Conservation (phyloP, 257 asterid genomes). For the Cinchona pubescens region DNA sequence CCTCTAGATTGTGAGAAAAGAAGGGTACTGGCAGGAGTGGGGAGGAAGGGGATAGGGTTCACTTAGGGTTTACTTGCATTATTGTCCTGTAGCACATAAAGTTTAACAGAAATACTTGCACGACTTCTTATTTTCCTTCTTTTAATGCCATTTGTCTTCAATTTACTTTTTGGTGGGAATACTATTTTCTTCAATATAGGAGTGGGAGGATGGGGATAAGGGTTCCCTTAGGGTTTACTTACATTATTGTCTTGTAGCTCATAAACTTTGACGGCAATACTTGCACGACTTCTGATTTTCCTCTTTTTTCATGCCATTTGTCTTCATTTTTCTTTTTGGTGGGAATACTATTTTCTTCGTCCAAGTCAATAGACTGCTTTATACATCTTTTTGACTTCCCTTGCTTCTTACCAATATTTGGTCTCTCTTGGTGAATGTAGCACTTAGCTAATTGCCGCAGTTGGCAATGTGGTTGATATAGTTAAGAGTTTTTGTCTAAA, state of each 20-base stretch:
- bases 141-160: not conserved
- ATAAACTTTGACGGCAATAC: not conserved
- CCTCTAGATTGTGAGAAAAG: not conserved
- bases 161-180: not conserved
- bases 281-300: not conserved
- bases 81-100: not conserved
- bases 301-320: not conserved
- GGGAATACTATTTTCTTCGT: not conserved
- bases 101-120: not conserved
- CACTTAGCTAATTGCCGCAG: not conserved
- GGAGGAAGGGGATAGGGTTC: not conserved
- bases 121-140: not conserved
- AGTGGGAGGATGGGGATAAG: too few relatives aligned
- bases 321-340: not conserved
- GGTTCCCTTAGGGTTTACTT: not conserved
- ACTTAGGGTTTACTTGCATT: not conserved
- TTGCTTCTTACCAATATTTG: not conserved
- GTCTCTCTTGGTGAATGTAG: not conserved
- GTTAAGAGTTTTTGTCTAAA: not conserved
- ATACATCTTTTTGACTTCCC: not conserved
- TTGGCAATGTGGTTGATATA: not conserved
- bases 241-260: not conserved
- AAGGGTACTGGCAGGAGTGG: not conserved
- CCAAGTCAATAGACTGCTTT: not conserved
- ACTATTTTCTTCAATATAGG: not conserved